Conservation (phyloP, 2,329 filamentous ascomycete species). For the Arthrobotrys sphaeroides region DNA sequence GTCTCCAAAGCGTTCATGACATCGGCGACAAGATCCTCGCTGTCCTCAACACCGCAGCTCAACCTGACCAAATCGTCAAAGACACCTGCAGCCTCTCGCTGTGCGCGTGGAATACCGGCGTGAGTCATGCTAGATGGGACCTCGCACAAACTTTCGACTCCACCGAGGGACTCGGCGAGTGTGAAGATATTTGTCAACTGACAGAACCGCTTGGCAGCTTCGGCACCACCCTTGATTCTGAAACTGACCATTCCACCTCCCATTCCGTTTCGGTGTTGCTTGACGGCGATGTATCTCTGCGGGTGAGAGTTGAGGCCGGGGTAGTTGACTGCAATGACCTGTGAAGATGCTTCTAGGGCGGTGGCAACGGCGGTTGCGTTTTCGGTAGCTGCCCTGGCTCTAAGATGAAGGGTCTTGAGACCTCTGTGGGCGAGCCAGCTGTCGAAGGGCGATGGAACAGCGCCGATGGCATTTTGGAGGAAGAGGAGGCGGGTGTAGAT, state of each 20-base stretch:
- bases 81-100: slow-evolving; percentile 90
- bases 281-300: slow-evolving; percentile 82
- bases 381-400: slow-evolving; percentile 81
- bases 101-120: slow-evolving; percentile 87
- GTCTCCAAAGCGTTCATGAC: slow-evolving; percentile 80
- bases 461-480: slow-evolving; percentile 96
- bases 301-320: slow-evolving; percentile 88
- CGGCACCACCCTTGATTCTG: slow-evolving; percentile 85
- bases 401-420: slow-evolving; percentile 93
- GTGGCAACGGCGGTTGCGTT: slow-evolving; percentile 82
- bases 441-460: slow-evolving; percentile 93
- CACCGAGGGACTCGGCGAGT: slow-evolving; percentile 89
- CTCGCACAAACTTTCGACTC: slow-evolving; percentile 90
- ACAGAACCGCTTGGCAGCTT: slow-evolving; percentile 91
- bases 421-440: slow-evolving; percentile 97
- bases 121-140: slow-evolving; percentile 97
- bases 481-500: slow-evolving; percentile 82
- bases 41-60: slow-evolving; percentile 93
- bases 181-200: slow-evolving; percentile 89
- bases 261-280: slow-evolving; percentile 93
- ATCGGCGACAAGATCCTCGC: slow-evolving; percentile 82
- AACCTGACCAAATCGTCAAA: slow-evolving; percentile 93
- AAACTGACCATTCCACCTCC: slow-evolving; percentile 98
- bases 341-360: slow-evolving; percentile 78
- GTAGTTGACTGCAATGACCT: slow-evolving; percentile 93